Base-by-base conservation (phyloP, 2,329 filamentous ascomycete species). In the Fonsecaea multimorphosa region DNA sequence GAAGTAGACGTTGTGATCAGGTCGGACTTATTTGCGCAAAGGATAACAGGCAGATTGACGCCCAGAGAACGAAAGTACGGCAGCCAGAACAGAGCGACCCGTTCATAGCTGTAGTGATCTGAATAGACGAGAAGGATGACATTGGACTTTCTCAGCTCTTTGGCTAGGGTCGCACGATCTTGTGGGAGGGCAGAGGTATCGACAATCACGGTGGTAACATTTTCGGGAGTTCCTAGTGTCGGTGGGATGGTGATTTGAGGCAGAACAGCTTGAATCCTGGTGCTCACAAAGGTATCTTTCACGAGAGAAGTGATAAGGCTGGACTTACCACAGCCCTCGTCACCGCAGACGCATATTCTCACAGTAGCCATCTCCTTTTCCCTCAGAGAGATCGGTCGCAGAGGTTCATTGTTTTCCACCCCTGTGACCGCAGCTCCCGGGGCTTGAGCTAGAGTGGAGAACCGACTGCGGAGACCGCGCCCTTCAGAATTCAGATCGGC, bases 21-120 rank as follows among this genome's bases (percentile, higher is more conserved):
- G 74, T 99, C 95, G n/a, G 92, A 92, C 79, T 99, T 99, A 83
- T 98, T 98, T 75, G 95, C 93, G 75, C 95, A 98, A 63, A 99
- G 82, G 52, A 99, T 93, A 11, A 99, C 95, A 0, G 95, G 95
- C 24, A 99, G 93, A 76, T 99, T 99, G 76, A 99, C 95, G n/a
- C 95, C 95, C 44, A 99, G 86, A 3, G 93, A 97, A 67, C 95
- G 91, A 76, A 99, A 98, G 79, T 97, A 96, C 11, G 95, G 95
- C 86, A 99, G 91, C 95, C 95, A 99, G 79, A 98, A 99, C 53
- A 99, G 84, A 2, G 94, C 95, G 2, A 99, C 93, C 40, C 95
- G 86, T 77, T 99, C 95, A 81, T 98, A 99, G 84, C 93, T 98
- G 82, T 99, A 99, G 80, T 98, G 94, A 77, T 99, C 95, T 71